Conservation (phyloP, 306 rosid species). For the Albizia julibrissin region DNA sequence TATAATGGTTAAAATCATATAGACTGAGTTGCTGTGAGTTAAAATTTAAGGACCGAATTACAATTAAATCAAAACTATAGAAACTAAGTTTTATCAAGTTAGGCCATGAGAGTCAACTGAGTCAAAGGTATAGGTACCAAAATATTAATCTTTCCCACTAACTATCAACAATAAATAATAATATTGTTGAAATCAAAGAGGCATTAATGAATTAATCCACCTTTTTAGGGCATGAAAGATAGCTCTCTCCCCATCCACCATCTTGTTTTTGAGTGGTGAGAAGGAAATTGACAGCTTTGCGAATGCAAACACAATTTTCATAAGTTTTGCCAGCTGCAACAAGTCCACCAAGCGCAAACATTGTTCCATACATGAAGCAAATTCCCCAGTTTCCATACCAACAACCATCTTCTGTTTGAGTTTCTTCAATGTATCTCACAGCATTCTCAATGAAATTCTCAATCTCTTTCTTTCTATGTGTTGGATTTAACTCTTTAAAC, state of each 20-base stretch:
- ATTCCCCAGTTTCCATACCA: background rate
- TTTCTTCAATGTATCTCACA: background rate
- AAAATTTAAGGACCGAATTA: no score
- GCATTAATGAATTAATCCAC: background rate
- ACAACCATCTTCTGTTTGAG: background rate
- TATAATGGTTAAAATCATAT: no score
- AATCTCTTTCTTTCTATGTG: background rate
- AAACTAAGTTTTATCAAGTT: no score
- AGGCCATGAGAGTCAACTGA: no score
- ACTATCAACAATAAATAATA: background rate
- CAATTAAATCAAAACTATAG: no score
- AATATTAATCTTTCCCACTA: background rate
- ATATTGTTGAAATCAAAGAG: background rate
- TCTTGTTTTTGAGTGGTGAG: background rate
- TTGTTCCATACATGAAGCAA: background rate
- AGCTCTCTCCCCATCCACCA: conserved; percentile 1
- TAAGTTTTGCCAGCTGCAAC: background rate
- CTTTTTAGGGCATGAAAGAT: background rate
- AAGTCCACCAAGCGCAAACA: background rate
- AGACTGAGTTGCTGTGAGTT: no score
- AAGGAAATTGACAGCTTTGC: background rate
- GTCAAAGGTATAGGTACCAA: no score
- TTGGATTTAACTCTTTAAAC: background rate
- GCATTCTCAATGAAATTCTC: background rate
- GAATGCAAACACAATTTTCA: background rate